These are phyloP conservation scores for Posidonia oceanica DNA, from an alignment of 116 monocot species.

Conservation along the genomic window DNA sequence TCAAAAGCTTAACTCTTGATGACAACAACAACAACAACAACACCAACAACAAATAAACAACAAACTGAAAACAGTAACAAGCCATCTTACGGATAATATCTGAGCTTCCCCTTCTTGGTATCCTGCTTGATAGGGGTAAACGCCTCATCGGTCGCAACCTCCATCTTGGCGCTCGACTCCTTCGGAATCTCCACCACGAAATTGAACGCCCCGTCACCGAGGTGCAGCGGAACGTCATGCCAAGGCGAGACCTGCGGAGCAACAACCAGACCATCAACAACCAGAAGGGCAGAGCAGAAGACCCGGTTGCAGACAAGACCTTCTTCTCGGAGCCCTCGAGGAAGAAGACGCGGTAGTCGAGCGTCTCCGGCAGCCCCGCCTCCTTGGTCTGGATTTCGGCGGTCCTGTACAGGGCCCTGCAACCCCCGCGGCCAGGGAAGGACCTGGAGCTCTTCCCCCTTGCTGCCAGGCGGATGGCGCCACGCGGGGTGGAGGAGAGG, in stretches of 20 bases:
- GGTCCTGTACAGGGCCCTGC: constrained; percentile 4
- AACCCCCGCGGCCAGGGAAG: background rate
- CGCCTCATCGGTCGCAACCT: constrained; percentile 90
- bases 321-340: constrained; percentile 55
- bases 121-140: constrained; percentile 96
- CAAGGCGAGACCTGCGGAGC: constrained; percentile 63
- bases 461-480: background rate
- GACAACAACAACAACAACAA: background rate
- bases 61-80: background rate
- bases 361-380: constrained; percentile 64
- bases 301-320: background rate
- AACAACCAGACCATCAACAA: background rate
- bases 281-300: background rate
- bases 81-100: constrained; percentile 81
- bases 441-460: background rate
- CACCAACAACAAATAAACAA: too few species aligned
- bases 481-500: background rate
- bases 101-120: constrained; percentile 92
- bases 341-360: constrained; percentile 90
- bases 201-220: constrained; percentile 77
- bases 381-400: constrained; percentile 36
- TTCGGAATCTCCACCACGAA: constrained; percentile 95
- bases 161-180: constrained; percentile 91
- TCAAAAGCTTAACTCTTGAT: background rate
- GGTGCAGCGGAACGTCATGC: constrained; percentile 77